A percentile compares a stretch with the other conserved stretches of the same genome.
Evolutionary conservation across 345 rosid genomes (phyloP).

Genomic region (Kandelia obovata): DNA sequence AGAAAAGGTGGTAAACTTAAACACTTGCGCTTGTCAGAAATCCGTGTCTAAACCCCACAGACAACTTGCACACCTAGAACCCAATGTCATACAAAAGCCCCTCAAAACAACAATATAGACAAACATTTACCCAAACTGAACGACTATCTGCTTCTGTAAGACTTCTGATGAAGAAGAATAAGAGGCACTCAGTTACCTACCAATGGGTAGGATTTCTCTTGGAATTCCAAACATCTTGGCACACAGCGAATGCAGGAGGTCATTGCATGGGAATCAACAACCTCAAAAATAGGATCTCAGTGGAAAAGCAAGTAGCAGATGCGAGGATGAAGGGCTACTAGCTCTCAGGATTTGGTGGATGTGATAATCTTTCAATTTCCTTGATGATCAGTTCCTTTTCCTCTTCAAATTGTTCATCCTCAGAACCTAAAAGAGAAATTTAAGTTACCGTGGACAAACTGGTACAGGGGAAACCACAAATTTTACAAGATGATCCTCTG

Average conservation of each 20-base stretch:
- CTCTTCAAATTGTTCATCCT: slow-evolving; percentile 91
- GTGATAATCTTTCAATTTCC: slow-evolving; percentile 64
- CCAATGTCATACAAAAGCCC: neutral
- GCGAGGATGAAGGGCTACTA: slow-evolving; percentile 26
- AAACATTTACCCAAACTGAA: neutral
- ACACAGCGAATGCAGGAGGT: neutral
- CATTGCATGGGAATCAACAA: neutral
- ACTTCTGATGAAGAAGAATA: neutral
- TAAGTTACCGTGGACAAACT: neutral
- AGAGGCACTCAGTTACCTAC: neutral
- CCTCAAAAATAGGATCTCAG: neutral
- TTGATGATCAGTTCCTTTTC: slow-evolving; percentile 88
- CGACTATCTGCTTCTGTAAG: neutral
- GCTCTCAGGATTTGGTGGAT: slow-evolving; percentile 33
- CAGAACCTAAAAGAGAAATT: slow-evolving; percentile 44
- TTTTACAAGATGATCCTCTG: neutral
- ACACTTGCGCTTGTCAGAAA: neutral
- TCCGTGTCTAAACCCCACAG: neutral
- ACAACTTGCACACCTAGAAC: neutral
- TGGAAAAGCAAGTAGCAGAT: slow-evolving; percentile 2
- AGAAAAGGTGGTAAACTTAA: neutral
- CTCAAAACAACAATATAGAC: neutral
- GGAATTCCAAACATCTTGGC: neutral
- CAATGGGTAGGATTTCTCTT: neutral
- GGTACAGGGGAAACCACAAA: neutral